Conservation (phyloP, 1,284 basidiomycete species). For the Anthracocystis setariae region DNA sequence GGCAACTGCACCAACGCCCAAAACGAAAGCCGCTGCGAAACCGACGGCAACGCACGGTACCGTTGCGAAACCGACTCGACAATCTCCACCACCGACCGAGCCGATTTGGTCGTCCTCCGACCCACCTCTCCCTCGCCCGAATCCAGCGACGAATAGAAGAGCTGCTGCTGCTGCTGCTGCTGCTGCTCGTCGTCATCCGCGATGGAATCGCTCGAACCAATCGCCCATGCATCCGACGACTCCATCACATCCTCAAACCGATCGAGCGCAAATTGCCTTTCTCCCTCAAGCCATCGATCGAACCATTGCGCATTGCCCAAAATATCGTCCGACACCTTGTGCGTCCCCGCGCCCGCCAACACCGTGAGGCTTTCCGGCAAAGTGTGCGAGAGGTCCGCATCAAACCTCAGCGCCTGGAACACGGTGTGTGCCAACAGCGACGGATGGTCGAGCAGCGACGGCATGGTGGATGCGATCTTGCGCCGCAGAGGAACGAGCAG, state of each 20-base stretch:
- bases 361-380: constrained; percentile 50
- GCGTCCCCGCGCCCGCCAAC: constrained; percentile 31
- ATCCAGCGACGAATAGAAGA: constrained; percentile 14
- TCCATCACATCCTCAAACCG: constrained; percentile 85
- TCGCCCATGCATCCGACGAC: constrained; percentile 85
- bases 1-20: constrained; percentile 86
- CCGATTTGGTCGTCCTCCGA: constrained; percentile 53
- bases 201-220: constrained; percentile 74
- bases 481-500: constrained; percentile 51
- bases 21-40: constrained; percentile 82
- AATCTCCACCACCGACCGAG: constrained; percentile 46
- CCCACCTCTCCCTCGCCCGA: constrained; percentile 2
- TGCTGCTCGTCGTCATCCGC: constrained; percentile 73
- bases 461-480: constrained; percentile 70
- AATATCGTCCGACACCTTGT: constrained; percentile 74
- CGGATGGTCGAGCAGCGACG: constrained; percentile 79
- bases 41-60: constrained; percentile 83
- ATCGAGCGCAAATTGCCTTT: constrained; percentile 76
- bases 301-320: constrained; percentile 88
- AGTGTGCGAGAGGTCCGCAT: constrained; percentile 75
- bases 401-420: constrained; percentile 88
- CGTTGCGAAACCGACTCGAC: constrained; percentile 74
- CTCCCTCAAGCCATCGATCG: constrained; percentile 77
- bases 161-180: too few relatives aligned
- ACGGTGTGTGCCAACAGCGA: constrained; percentile 92